phyloP scores from a whole-genome alignment of 2,329 filamentous ascomycete genomes.

The Fulvia fulva region DNA sequence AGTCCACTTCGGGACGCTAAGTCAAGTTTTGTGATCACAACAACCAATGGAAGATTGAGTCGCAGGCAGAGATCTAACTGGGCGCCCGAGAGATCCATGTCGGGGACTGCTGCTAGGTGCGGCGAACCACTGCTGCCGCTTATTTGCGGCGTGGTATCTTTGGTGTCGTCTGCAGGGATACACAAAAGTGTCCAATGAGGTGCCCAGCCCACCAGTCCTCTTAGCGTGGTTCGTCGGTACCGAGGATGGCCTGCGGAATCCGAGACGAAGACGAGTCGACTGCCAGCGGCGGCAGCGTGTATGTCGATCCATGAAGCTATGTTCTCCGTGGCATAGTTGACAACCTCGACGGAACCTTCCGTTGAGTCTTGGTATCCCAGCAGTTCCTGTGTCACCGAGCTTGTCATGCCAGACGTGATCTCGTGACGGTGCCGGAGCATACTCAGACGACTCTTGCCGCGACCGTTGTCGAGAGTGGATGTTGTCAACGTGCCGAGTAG shows the following conservation, averaged over 20 bases:
- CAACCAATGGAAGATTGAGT: conserved; percentile 69
- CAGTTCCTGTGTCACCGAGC: conserved; percentile 89
- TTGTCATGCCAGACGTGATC: conserved; percentile 85
- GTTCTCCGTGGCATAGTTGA: conserved; percentile 84
- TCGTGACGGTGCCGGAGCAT: conserved; percentile 91
- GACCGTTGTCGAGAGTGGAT: conserved; percentile 82
- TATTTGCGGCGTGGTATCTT: conserved; percentile 40
- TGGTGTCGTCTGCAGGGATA: conserved; percentile 72
- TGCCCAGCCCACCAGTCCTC: conserved; percentile 90
- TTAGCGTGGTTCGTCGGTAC: conserved; percentile 81
- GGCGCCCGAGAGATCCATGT: conserved; percentile 69
- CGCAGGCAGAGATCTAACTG: conserved; percentile 84
- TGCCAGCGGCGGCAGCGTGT: conserved; percentile 69
- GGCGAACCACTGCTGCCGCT: conserved; percentile 49
- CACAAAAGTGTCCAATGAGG: conserved; percentile 92
- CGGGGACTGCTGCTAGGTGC: conserved; percentile 50
- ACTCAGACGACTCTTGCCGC: conserved; percentile 83
- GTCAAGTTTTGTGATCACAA: conserved; percentile 89
- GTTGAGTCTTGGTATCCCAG: conserved; percentile 64
- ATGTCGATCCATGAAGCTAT: conserved; percentile 94
- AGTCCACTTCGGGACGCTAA: conserved; percentile 70
- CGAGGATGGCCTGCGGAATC: conserved; percentile 90
- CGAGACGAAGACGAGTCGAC: conserved; percentile 78
- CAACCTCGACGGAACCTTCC: conserved; percentile 43
- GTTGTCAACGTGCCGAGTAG: conserved; percentile 84